These are phyloP conservation scores for Metarhizium album DNA, from an alignment of 2,329 filamentous ascomycete species.

Conservation along the genomic window DNA sequence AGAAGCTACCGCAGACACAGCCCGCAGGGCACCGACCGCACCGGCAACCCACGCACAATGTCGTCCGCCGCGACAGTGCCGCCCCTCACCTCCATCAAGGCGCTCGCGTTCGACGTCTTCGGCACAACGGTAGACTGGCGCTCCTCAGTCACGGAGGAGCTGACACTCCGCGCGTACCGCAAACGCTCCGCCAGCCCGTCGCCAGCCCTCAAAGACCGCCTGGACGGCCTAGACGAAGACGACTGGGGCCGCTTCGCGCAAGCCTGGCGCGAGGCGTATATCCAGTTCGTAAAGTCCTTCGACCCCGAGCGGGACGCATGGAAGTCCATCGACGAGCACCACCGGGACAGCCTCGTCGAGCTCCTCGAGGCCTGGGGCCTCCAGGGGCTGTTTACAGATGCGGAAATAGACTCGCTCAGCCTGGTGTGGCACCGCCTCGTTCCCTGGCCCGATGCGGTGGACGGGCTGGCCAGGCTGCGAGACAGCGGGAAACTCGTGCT, in stretches of 20 bases:
- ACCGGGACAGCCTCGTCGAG: slow-evolving; percentile 48
- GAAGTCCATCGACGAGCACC: slow-evolving; percentile 64
- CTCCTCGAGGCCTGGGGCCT: slow-evolving; percentile 48
- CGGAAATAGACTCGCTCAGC: slow-evolving; percentile 53
- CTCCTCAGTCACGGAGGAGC: slow-evolving; percentile 48
- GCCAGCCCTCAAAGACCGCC: slow-evolving; percentile 33
- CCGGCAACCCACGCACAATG: too few relatives aligned
- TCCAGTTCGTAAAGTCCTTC: slow-evolving; percentile 45
- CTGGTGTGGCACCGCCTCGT: slow-evolving; percentile 61
- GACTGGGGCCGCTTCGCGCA: slow-evolving; percentile 58
- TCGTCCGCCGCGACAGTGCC: slow-evolving; percentile 15
- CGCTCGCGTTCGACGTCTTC: slow-evolving; percentile 65
- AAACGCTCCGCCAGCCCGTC: slow-evolving; percentile 39
- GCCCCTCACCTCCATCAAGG: slow-evolving; percentile 33
- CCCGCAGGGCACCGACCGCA: not conserved
- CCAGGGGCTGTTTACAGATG: slow-evolving; percentile 46
- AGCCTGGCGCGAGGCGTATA: slow-evolving; percentile 59
- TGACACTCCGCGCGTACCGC: slow-evolving; percentile 38
- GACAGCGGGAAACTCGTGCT: slow-evolving; percentile 41
- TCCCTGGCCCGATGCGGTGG: slow-evolving; percentile 55
- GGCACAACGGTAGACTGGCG: slow-evolving; percentile 77
- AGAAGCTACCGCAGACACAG: not conserved
- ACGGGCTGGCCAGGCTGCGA: slow-evolving; percentile 43
- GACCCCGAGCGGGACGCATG: slow-evolving; percentile 39
- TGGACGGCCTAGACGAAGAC: slow-evolving; percentile 37